Evolutionary conservation across 495 filamentous ascomycete species (phyloP).

Genomic region (Penicillium canariense): DNA sequence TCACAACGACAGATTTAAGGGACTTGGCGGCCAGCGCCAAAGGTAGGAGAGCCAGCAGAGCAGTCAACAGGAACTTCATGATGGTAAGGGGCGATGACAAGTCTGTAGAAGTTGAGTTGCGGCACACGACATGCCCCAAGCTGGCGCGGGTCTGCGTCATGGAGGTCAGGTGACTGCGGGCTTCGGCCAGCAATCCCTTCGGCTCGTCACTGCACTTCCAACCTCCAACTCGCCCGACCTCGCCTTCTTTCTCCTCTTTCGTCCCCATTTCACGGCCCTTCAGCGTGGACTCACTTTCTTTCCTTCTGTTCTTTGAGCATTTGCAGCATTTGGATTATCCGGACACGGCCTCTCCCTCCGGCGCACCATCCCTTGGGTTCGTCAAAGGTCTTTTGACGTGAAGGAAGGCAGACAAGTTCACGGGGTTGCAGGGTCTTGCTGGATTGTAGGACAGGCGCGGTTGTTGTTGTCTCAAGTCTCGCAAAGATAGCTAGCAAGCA

Average conservation of each 20-base stretch:
- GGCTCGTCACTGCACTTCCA: background rate
- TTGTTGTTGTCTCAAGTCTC: slow-evolving; percentile 43
- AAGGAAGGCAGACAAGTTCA: slow-evolving; percentile 26
- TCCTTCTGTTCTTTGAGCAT: background rate
- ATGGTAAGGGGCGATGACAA: no score
- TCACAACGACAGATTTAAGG: slow-evolving; percentile 74
- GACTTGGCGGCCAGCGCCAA: slow-evolving; percentile 53
- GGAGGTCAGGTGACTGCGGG: slow-evolving; percentile 19
- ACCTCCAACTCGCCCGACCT: background rate
- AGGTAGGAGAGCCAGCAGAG: slow-evolving; percentile 55
- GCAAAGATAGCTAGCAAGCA: slow-evolving; percentile 53
- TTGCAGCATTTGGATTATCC: slow-evolving; percentile 1
- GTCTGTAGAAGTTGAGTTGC: background rate
- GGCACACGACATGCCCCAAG: background rate
- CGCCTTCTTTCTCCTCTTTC: background rate
- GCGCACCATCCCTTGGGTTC: slow-evolving; percentile 10
- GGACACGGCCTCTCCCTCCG: slow-evolving; percentile 7
- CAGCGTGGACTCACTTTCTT: no score
- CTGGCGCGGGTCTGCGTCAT: slow-evolving; percentile 23
- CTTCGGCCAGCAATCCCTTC: slow-evolving; percentile 19
- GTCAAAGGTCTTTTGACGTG: slow-evolving; percentile 10
- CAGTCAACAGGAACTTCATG: slow-evolving; percentile 59
- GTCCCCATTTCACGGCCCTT: slow-evolving; percentile 17
- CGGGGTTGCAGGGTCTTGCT: slow-evolving; percentile 22
- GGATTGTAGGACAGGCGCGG: slow-evolving; percentile 28